Evolutionary conservation across 2,329 filamentous ascomycete genomes (phyloP), one percentile per base, ranked within the genome.

Genomic region (Tolypocladium cylindrosporum): DNA sequence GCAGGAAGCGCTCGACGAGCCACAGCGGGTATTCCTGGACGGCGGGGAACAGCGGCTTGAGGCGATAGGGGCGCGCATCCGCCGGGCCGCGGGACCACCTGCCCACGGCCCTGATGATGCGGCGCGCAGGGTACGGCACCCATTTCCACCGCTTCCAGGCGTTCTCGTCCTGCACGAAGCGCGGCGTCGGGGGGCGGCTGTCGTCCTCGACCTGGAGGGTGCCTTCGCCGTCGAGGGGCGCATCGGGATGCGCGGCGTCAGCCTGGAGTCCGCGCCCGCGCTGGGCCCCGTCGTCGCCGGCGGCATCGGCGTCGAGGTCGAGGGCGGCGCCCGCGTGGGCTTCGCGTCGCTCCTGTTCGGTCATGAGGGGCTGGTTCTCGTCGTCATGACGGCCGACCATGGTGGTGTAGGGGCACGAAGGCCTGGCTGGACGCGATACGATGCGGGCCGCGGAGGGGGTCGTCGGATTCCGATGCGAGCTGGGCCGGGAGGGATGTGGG

Each of bases 1-100:
- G 85, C 2, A 89, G 73, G 63, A 83, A 81, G 57, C 75, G 79
- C 61, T 90, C 81, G 58, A 91, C 68, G 48, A 90, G 71, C 51
- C 74, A 72, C 59, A 89, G 74, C 1, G 89, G 90, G 39, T 82
- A 82, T 61, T 84, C 79, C 69, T 94, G 90, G 14, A 91, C 69
- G 14, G 67, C 67, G 2, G 89, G 87, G 55, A 91, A 82, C 57
- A 89, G 61, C 0, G 85, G 84, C 52, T 74, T 71, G 66, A 88
- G 86, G 60, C 60, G 72, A 60, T 70, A 68, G 2, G 68, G 71
- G 55, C 74, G 75, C 2, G 84, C 79, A 39, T 77, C 76, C n/a
- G 74, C 63, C 3, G 85, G 85, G 0, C 85, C 85, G 51, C 73
- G 68, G 13, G 78, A 72, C 84, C 84, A 87, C 57, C 66, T 74